These are phyloP conservation scores for Brassica juncea DNA, from an alignment of 345 rosid genomes.

Conservation along the genomic window DNA sequence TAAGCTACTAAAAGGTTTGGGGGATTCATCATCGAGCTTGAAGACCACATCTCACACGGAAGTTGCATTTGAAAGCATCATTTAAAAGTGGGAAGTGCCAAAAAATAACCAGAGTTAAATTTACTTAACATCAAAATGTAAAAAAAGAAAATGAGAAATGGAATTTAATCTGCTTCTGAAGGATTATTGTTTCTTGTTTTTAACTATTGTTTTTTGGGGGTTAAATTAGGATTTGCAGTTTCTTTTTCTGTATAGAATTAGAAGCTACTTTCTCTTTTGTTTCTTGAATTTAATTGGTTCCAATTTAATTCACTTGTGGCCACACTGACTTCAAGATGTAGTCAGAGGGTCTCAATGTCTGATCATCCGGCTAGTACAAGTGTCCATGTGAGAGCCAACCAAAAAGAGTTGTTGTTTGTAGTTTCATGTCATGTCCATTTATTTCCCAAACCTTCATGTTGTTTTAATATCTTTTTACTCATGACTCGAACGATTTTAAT, in stretches of 20 bases:
- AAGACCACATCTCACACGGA: constrained; percentile 27
- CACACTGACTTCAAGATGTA: constrained; percentile 5
- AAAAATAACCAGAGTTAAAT: constrained; percentile 7
- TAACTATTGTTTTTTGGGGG: background rate
- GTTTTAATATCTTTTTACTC: background rate
- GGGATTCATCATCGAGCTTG: constrained; percentile 50
- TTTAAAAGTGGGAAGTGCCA: constrained; percentile 33
- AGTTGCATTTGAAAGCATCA: constrained; percentile 67
- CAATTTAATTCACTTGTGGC: constrained; percentile 3
- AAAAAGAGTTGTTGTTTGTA: constrained; percentile 20
- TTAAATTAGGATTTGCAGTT: constrained; percentile 7
- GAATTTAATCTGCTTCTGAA: background rate
- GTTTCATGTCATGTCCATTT: constrained; percentile 19
- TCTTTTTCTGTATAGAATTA: background rate
- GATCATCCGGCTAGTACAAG: background rate
- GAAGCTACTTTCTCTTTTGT: background rate
- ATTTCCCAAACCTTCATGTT: constrained; percentile 1
- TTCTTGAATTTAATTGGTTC: background rate
- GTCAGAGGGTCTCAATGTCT: background rate
- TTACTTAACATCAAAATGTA: constrained; percentile 27
- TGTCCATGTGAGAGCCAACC: constrained; percentile 20
- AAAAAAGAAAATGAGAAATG: background rate
- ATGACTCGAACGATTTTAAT: background rate
- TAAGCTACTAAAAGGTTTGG: constrained; percentile 69
- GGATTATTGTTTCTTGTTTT: background rate